These are phyloP conservation scores for Asterella californica DNA, from an alignment of 225 moss, liverwort and hornwort genomes.

Conservation along the genomic window DNA sequence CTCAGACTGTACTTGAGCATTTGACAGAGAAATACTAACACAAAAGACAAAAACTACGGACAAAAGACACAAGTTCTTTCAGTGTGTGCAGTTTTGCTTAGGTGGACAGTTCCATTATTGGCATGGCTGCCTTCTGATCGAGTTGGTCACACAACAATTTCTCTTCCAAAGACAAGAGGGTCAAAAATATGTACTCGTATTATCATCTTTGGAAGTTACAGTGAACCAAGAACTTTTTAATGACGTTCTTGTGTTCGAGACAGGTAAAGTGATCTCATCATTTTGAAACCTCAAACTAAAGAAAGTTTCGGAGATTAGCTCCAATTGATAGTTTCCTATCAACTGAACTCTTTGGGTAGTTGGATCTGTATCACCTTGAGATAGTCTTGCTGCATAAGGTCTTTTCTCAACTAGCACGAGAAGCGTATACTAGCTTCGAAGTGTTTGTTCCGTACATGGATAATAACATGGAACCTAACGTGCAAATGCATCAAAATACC, in stretches of 20 bases:
- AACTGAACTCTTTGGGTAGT: too few species aligned
- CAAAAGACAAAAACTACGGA: background rate
- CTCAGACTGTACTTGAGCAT: too few species aligned
- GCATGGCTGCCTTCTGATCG: conserved; percentile 64
- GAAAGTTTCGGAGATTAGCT: too few species aligned
- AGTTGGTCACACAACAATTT: conserved; percentile 78
- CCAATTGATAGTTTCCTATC: too few species aligned
- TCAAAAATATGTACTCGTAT: conserved; percentile 32
- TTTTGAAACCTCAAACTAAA: background rate
- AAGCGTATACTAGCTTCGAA: too few species aligned
- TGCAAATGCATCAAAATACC: too few species aligned
- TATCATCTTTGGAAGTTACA: conserved; percentile 78
- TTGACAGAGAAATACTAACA: too few species aligned
- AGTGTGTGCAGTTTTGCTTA: conserved; percentile 57
- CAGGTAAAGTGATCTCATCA: conserved; percentile 35
- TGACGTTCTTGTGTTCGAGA: conserved; percentile 71
- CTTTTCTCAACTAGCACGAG: too few species aligned
- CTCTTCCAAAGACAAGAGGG: conserved; percentile 38
- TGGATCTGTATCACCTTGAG: too few species aligned
- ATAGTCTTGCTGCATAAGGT: too few species aligned
- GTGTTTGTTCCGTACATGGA: too few species aligned
- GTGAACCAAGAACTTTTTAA: conserved; percentile 72
- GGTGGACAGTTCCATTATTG: conserved; percentile 60
- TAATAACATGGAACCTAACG: too few species aligned
- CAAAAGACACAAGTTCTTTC: background rate